Evolutionary conservation across 2,329 filamentous ascomycete species (phyloP), one percentile per base, ranked within the genome.

Genomic region (Pseudogymnoascus sp.): DNA sequence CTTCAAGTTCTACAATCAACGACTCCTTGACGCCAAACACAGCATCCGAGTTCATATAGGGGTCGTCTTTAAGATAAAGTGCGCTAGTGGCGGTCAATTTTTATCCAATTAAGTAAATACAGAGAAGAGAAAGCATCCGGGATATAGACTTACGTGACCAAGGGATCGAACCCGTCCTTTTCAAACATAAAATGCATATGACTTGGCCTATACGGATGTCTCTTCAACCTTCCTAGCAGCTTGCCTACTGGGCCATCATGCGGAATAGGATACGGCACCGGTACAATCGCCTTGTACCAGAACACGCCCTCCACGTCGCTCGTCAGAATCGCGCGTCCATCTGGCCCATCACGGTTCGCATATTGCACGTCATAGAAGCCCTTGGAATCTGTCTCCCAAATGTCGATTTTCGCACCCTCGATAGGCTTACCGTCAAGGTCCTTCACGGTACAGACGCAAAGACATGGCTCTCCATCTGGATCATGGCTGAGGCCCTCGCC

Each of bases 111-210:
- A 33, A 9, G 9, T 33, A 8, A 33, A 33, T 6, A 11, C 8
- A 33, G 30, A 33, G 30, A 33, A 11, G 30, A 33, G 30, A 33
- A 9, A 33, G 30, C 8, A 33, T 33, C 30, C 8, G 3, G 8
- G 9, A 33, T 33, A 33, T 35, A 35, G 33, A 12, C 33, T 35
- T 35, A 35, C 33, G 33, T 35, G 4, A 35, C 33, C 5, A 35
- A 35, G 11, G 33, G 33, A 14, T 35, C 33, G 11, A 14, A 35
- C 5, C 33, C 33, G 33, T 12, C 74, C 78, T 91, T 92, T 72
- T 87, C 84, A 76, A 96, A 92, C 89, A 95, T 94, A 70, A 94
- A 94, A 74, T 94, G 90, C 80, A 93, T 83, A 74, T 94, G 90
- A 19, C 86, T 84, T 1, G 90, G 90, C 60, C 90, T 77, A 77